Conservation (phyloP, 2,329 filamentous ascomycete genomes). For the Hortaea werneckii region DNA sequence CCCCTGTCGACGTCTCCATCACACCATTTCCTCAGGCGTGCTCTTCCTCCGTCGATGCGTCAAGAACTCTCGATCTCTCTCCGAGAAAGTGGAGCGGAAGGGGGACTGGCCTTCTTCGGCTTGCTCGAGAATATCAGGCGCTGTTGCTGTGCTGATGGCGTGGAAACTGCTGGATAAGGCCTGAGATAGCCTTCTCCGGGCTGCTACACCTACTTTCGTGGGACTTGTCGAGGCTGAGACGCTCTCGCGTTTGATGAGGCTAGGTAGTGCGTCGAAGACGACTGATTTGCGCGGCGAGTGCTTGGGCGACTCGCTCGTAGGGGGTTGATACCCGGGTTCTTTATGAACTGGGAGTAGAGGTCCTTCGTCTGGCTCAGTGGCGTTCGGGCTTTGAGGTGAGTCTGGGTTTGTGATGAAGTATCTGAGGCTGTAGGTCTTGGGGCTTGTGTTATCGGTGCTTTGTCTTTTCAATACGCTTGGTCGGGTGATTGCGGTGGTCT, state of each 20-base stretch:
- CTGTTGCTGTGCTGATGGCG: neutral
- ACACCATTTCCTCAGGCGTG: neutral
- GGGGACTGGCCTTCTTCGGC: slow-evolving; percentile 3
- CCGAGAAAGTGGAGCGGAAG: neutral
- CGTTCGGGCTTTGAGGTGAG: too few relatives aligned
- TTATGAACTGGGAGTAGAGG: too few relatives aligned
- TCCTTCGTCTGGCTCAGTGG: too few relatives aligned
- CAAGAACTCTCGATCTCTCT: neutral
- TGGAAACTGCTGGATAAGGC: neutral
- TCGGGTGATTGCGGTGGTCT: too few relatives aligned
- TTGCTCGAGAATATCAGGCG: neutral
- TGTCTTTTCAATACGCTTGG: too few relatives aligned
- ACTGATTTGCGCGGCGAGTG: neutral
- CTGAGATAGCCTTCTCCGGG: neutral
- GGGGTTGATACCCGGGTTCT: too few relatives aligned
- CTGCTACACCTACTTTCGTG: neutral
- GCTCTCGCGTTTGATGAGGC: neutral
- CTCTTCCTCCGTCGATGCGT: neutral
- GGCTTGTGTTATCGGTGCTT: too few relatives aligned
- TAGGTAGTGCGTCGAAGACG: neutral
- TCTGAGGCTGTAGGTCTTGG: too few relatives aligned
- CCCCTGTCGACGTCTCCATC: neutral
- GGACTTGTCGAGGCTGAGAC: neutral
- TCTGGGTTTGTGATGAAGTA: too few relatives aligned
- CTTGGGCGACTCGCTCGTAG: neutral